Conservation (phyloP, 2,329 filamentous ascomycete species). For the Talaromyces sp. region DNA sequence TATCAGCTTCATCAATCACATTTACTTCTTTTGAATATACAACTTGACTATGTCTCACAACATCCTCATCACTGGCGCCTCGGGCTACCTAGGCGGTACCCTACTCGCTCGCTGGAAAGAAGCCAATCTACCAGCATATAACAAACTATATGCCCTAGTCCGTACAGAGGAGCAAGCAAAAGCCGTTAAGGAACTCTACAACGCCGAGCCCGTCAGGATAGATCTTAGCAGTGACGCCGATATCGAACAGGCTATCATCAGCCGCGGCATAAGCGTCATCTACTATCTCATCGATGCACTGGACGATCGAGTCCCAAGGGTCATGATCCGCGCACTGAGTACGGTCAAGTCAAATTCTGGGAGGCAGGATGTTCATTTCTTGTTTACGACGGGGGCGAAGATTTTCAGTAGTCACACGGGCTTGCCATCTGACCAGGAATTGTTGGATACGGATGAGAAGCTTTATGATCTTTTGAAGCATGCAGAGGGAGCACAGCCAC, state of each 20-base stretch:
- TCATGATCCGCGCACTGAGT: conserved; percentile 49
- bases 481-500: conserved; percentile 26
- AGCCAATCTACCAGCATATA: conserved; percentile 43
- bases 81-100: conserved; percentile 55
- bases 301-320: conserved; percentile 32
- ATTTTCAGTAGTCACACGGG: conserved; percentile 52
- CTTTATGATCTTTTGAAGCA: conserved; percentile 48
- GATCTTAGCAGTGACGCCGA: conserved; percentile 39
- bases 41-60: conserved; percentile 29
- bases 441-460: conserved; percentile 47
- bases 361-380: conserved; percentile 46
- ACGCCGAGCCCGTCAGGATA: conserved; percentile 45
- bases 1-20: not conserved
- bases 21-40: not conserved
- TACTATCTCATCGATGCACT: conserved; percentile 50
- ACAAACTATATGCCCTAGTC: conserved; percentile 50
- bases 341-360: conserved; percentile 46
- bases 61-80: conserved; percentile 53
- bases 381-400: conserved; percentile 56
- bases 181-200: conserved; percentile 43
- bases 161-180: conserved; percentile 48
- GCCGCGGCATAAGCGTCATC: conserved; percentile 50
- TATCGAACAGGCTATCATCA: conserved; percentile 40
- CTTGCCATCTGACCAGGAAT: conserved; percentile 40
- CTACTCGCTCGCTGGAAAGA: conserved; percentile 44